Conservation (phyloP, 495 filamentous ascomycete genomes). For the Hyaloscypha bicolor region DNA sequence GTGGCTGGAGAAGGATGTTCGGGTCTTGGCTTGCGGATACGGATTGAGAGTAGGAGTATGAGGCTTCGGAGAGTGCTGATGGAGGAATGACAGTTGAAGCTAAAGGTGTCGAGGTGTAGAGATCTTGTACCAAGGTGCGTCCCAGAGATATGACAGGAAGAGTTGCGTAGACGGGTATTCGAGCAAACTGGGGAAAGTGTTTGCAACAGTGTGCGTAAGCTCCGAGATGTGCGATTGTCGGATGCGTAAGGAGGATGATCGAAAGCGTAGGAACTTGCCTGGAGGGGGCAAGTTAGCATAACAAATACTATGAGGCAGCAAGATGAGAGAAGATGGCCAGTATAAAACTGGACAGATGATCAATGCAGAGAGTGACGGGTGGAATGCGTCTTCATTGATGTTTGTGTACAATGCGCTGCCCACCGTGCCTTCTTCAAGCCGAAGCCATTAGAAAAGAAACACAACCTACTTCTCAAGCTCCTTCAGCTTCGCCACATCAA, state of each 20-base stretch:
- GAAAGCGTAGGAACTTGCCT: slow-evolving; percentile 91
- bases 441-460: slow-evolving; percentile 1
- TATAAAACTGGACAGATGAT: background rate
- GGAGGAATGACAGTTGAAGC: slow-evolving; percentile 78
- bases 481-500: slow-evolving; percentile 76
- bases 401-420: slow-evolving; percentile 27
- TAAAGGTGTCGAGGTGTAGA: slow-evolving; percentile 87
- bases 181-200: slow-evolving; percentile 85
- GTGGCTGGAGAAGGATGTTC: slow-evolving; percentile 76
- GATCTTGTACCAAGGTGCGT: slow-evolving; percentile 85
- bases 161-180: slow-evolving; percentile 96
- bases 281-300: slow-evolving; percentile 20
- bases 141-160: slow-evolving; percentile 91
- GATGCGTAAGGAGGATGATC: slow-evolving; percentile 91
- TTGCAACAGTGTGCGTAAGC: slow-evolving; percentile 98
- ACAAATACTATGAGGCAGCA: background rate
- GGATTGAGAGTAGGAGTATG: slow-evolving; percentile 57
- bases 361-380: background rate
- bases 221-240: slow-evolving; percentile 85
- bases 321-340: background rate
- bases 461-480: slow-evolving; percentile 82
- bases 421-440: background rate
- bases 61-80: slow-evolving; percentile 67
- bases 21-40: slow-evolving; percentile 38
- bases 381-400: slow-evolving; percentile 30